Evolutionary conservation across 2,329 filamentous ascomycete genomes (phyloP).

Genomic region (Nemania diffusa): DNA sequence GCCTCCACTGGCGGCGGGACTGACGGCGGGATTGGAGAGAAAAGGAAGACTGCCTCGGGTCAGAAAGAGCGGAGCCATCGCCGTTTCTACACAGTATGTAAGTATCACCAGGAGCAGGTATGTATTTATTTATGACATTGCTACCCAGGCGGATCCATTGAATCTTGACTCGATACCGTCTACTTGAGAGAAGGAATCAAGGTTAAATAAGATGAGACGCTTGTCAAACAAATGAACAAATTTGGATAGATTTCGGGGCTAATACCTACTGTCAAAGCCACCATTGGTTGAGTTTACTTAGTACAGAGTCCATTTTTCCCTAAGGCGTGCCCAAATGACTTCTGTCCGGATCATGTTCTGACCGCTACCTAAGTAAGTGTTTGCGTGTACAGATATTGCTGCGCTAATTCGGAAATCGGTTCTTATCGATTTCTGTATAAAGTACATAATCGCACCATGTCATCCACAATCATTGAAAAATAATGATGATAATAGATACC

Average conservation of each 20-base stretch:
- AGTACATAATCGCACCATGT: neutral
- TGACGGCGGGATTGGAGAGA: constrained; percentile 14
- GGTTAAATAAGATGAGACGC: constrained; percentile 38
- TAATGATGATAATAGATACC: neutral
- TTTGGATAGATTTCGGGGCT: constrained; percentile 19
- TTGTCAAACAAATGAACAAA: constrained; percentile 28
- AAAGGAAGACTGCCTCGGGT: constrained; percentile 20
- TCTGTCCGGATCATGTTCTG: constrained; percentile 9
- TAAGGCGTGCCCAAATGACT: constrained; percentile 3
- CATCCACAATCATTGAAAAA: neutral
- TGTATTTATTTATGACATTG: constrained; percentile 8
- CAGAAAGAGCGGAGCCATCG: constrained; percentile 24
- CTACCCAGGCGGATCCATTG: constrained; percentile 12
- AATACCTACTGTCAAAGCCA: constrained; percentile 4
- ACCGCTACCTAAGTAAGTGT: constrained; percentile 16
- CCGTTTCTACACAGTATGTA: constrained; percentile 11
- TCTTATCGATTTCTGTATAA: neutral
- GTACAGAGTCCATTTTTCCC: constrained; percentile 2
- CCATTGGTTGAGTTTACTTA: constrained; percentile 1
- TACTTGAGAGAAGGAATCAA: constrained; percentile 26
- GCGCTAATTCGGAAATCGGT: neutral
- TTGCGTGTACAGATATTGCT: constrained; percentile 14
- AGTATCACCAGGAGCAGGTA: constrained; percentile 7
- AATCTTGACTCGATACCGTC: constrained; percentile 20
- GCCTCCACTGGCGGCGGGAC: constrained; percentile 24